These are phyloP conservation scores for Huntiella bhutanensis DNA, from an alignment of 2,329 filamentous ascomycete genomes.

Conservation along the genomic window DNA sequence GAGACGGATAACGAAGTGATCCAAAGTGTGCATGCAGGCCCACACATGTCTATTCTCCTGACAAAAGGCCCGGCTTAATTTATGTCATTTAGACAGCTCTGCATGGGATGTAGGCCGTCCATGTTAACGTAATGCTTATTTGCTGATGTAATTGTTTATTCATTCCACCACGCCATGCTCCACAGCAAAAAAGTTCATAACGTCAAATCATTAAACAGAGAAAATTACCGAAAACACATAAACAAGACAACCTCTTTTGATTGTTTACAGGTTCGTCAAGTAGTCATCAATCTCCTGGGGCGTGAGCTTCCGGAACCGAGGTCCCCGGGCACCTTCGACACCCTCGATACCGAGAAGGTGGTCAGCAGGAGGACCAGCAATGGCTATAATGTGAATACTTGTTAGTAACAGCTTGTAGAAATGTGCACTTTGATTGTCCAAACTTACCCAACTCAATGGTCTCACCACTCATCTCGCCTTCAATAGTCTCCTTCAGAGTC, in stretches of 20 bases:
- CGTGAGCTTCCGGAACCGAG: constrained; percentile 81
- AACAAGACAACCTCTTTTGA: not conserved
- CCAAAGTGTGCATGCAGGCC: constrained; percentile 28
- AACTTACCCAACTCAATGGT: constrained; percentile 86
- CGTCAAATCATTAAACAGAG: constrained; percentile 11
- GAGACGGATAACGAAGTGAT: constrained; percentile 16
- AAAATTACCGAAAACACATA: constrained; percentile 5
- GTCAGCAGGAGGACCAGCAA: constrained; percentile 85
- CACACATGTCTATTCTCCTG: constrained; percentile 30
- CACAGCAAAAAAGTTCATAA: constrained; percentile 10
- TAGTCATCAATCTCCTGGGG: constrained; percentile 99
- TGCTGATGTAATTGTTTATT: constrained; percentile 10
- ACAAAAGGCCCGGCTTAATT: not conserved
- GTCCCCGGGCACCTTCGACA: constrained; percentile 65
- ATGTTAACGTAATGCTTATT: not conserved
- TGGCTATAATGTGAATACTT: constrained; percentile 35
- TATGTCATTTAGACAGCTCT: not conserved
- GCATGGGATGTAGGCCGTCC: not conserved
- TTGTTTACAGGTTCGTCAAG: constrained; percentile 76
- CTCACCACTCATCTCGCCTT: constrained; percentile 97
- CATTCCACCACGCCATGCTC: constrained; percentile 4
- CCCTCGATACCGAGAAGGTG: constrained; percentile 83
- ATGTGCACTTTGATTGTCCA: not conserved
- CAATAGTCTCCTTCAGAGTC: constrained; percentile 96
- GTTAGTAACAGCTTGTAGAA: constrained; percentile 15